Evolutionary conservation across 805 yeast species (phyloP).

Genomic region (Lipomyces yamadae): DNA sequence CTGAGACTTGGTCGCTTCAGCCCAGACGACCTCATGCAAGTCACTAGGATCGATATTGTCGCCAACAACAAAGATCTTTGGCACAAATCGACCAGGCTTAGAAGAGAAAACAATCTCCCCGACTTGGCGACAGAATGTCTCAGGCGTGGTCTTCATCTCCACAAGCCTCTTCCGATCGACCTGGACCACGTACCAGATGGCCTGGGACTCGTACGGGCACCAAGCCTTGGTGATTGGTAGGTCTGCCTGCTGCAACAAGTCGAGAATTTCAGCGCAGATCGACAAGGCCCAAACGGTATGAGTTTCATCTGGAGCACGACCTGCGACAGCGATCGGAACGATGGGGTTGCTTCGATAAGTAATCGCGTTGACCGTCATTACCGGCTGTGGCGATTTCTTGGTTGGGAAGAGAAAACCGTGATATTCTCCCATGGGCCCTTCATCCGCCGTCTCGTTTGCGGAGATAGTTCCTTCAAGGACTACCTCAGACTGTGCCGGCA

Average conservation of each 20-base stretch:
- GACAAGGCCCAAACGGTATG: slow-evolving; percentile 1
- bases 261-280: slow-evolving; percentile 1
- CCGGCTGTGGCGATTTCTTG: slow-evolving; percentile 3
- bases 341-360: slow-evolving; percentile 1
- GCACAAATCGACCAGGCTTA: slow-evolving; percentile 3
- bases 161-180: slow-evolving; percentile 1
- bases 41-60: slow-evolving; percentile 2
- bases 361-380: background rate
- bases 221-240: slow-evolving; percentile 1
- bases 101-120: background rate
- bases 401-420: slow-evolving; percentile 1
- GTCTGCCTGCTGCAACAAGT: slow-evolving; percentile 3
- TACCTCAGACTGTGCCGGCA: slow-evolving; percentile 1
- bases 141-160: slow-evolving; percentile 3
- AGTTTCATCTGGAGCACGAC: background rate
- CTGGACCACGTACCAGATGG: slow-evolving; percentile 1
- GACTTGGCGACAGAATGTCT: background rate
- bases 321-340: background rate
- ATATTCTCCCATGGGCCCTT: slow-evolving; percentile 3
- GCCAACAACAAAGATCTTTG: slow-evolving; percentile 2
- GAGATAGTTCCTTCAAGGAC: slow-evolving; percentile 1
- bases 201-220: slow-evolving; percentile 4
- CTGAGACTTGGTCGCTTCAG: background rate
- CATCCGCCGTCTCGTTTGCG: background rate
- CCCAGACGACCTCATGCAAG: background rate